A percentile compares a stretch with the other conserved stretches of the same genome.
Conservation (phyloP, 164 flowering plant species). For the Brasenia schreberi region DNA sequence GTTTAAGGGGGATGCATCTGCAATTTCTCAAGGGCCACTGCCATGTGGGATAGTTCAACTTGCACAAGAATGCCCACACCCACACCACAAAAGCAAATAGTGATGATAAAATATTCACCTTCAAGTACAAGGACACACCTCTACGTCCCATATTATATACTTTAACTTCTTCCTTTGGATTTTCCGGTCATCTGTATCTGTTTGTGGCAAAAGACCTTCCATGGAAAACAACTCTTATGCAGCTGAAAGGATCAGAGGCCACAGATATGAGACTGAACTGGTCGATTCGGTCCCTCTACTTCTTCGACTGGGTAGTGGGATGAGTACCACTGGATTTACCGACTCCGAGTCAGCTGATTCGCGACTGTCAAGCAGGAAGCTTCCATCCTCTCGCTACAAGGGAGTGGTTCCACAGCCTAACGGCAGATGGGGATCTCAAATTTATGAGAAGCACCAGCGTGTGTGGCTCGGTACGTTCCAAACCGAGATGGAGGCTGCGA, state of each 20-base stretch:
- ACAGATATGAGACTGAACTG: slow-evolving; percentile 24
- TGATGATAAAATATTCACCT: neutral
- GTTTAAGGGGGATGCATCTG: slow-evolving; percentile 66
- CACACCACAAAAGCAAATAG: slow-evolving; percentile 5
- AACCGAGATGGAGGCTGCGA: slow-evolving; percentile 6
- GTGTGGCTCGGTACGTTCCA: slow-evolving; percentile 20
- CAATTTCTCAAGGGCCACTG: slow-evolving; percentile 30
- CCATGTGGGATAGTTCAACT: slow-evolving; percentile 52
- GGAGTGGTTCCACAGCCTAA: slow-evolving; percentile 27
- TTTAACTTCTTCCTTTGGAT: slow-evolving; percentile 1
- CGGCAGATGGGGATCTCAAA: slow-evolving; percentile 25
- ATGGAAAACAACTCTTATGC: neutral
- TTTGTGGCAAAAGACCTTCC: neutral
- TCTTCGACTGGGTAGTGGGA: slow-evolving; percentile 63
- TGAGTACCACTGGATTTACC: slow-evolving; percentile 35
- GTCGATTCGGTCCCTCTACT: slow-evolving; percentile 17
- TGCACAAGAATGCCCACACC: slow-evolving; percentile 11
- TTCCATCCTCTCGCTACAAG: slow-evolving; percentile 17
- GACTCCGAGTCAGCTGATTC: slow-evolving; percentile 57
- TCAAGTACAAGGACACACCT: neutral
- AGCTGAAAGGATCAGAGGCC: slow-evolving; percentile 17
- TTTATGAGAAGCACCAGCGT: slow-evolving; percentile 24
- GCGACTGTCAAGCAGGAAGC: neutral
- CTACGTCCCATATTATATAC: neutral
- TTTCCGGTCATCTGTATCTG: neutral